Percentiles rank a stretch among this genome's conserved stretches.
These are phyloP conservation scores for Tetradesmus obliquus DNA, from an alignment of 139 green algal species.

Conservation along the genomic window DNA sequence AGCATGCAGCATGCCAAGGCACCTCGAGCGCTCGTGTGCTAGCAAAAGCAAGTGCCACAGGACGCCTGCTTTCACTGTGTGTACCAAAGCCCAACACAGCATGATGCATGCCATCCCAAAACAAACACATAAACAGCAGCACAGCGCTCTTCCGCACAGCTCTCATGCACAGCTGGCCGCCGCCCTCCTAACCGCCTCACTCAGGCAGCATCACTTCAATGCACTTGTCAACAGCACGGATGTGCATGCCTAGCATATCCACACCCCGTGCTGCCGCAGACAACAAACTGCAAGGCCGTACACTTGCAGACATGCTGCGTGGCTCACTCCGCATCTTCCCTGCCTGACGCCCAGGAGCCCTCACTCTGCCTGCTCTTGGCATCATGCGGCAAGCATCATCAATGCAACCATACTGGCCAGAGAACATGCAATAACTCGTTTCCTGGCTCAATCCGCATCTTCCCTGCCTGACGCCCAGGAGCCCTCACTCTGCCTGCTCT, in stretches of 20 bases:
- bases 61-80: too few relatives aligned
- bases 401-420: too few relatives aligned
- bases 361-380: slow-evolving; percentile 3
- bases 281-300: too few relatives aligned
- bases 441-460: too few relatives aligned
- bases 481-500: slow-evolving; percentile 1
- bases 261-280: too few relatives aligned
- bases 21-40: too few relatives aligned
- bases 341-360: neutral
- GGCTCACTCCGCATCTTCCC: neutral
- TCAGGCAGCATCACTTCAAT: neutral
- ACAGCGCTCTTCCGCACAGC: neutral
- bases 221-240: too few relatives aligned
- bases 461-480: neutral
- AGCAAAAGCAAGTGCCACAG: too few relatives aligned
- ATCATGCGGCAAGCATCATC: neutral
- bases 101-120: neutral
- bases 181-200: neutral
- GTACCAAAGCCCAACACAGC: neutral
- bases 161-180: neutral
- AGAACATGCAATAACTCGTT: too few relatives aligned
- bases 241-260: too few relatives aligned
- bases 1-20: neutral
- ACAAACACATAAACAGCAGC: neutral
- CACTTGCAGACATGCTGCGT: neutral